Evolutionary conservation across 345 rosid species (phyloP).

Genomic region (Pugionium cornutum): DNA sequence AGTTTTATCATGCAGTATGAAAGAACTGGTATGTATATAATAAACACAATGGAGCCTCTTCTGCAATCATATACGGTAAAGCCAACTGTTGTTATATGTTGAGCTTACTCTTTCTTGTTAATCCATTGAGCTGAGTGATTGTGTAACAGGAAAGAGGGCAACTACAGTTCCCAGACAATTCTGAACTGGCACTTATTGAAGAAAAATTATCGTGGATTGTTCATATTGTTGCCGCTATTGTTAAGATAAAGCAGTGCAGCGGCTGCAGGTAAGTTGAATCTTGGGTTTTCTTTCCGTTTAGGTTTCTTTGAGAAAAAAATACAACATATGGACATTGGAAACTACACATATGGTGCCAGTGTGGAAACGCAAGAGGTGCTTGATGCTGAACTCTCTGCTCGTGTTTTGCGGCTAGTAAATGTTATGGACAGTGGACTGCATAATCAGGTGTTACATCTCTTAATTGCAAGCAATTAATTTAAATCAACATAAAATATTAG

Average conservation of each 20-base stretch:
- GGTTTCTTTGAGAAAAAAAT: constrained; percentile 28
- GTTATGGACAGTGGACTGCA: constrained; percentile 91
- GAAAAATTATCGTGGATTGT: constrained; percentile 98
- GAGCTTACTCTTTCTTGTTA: constrained; percentile 19
- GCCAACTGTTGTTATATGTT: constrained; percentile 25
- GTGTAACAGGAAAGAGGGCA: constrained; percentile 73
- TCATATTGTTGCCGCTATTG: constrained; percentile 91
- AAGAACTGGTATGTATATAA: constrained; percentile 79
- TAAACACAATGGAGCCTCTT: constrained; percentile 88
- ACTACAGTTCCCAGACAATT: constrained; percentile 58
- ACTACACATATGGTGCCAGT: constrained; percentile 50
- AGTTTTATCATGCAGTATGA: constrained; percentile 66
- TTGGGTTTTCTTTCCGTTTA: constrained; percentile 22
- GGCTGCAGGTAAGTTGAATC: constrained; percentile 71
- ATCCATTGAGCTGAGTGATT: constrained; percentile 33
- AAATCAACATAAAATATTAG: constrained; percentile 1
- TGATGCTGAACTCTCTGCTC: constrained; percentile 99
- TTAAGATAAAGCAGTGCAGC: constrained; percentile 82
- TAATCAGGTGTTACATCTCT: constrained; percentile 59
- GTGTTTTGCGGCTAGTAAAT: constrained; percentile 86
- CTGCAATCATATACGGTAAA: constrained; percentile 89
- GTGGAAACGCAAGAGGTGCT: constrained; percentile 92
- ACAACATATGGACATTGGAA: constrained; percentile 18
- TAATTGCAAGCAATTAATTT: not conserved
- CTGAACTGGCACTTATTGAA: constrained; percentile 77